Base-by-base conservation (phyloP, 2,329 filamentous ascomycete species). In the Berkeleyomyces rouxiae region DNA sequence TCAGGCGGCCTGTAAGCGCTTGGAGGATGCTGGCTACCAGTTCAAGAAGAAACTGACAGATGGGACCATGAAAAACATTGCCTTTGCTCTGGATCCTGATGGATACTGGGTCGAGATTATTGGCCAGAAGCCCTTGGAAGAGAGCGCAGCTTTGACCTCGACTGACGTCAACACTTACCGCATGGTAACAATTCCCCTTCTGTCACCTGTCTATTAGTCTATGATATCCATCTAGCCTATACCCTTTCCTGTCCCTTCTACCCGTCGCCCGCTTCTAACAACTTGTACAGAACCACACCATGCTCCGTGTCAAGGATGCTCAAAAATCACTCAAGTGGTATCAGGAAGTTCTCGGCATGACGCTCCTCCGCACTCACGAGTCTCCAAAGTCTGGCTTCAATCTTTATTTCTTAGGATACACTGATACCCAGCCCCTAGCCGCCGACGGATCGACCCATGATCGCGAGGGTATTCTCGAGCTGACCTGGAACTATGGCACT, bases 21-120 rank as follows among this genome's bases (percentile, higher is more conserved):
- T 99, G 65, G 90, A 95, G 73, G 87, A 92, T 71, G 90, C 87
- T 5, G 91, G 91, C 0, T 96, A 96, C 76, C 82, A 81, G 66
- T 99, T 97, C 75, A 90, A 97, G 79, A 97, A 97, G 83, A 95
- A 89, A 75, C 78, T 97, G 63, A 83, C 83, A 0, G 92, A 97
- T 67, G 93, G 93, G 2, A 81, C 86, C 63, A 95, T 95, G 88
- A 81, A 80, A 70, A 75, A 88, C 70, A 95, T 97, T 70, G 93
- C 92, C 0, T 97, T 97, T 71, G 91, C 80, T 1, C 81, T 96
- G 62, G 90, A 95, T 68, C 90, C 90, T 0, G 89, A 96, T 72
- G 86, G 83, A 43, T 92, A 92, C 73, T 91, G 88, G 87, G 86
- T 93, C 3, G 88, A 93, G 74, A 79, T 95, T 55, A 83, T 95